Evolutionary conservation across 2,329 filamentous ascomycete species (phyloP), one percentile per base, ranked within the genome.

Genomic region (Ilyonectria sp.): DNA sequence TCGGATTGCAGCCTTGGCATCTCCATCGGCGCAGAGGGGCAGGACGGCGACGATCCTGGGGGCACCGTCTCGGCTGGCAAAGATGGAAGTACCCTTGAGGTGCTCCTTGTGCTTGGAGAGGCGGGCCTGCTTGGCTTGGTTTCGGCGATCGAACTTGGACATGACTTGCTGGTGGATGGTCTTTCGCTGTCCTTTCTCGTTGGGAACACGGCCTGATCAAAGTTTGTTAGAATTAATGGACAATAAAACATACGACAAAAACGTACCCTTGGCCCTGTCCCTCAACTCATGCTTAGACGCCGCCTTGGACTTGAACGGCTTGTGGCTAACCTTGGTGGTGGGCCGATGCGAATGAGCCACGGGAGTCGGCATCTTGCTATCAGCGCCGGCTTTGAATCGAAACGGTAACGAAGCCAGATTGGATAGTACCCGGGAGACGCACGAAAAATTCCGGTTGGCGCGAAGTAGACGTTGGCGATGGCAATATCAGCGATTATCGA

Each of bases 131-230:
- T 95, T 95, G 74, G 94, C 93, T 85, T 97, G 94, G 82, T 99
- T 98, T 75, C 94, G 91, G 67, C 96, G 92, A 82, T 97, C 94
- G 80, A 99, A 89, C 83, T 98, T 99, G 66, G 94, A 97, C 93
- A 98, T 95, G 83, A 98, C 90, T 84, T 97, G 94, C 80, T 99
- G 96, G 80, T 97, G 94, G 62, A 94, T 94, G 17, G 95, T 97
- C 82, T 94, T 97, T 77, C 95, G 91, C 75, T 86, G 86, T 68
- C 92, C 91, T 75, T 87, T 90, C 78, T 97, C 93, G 76, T 89
- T 84, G 62, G 86, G 91, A 56, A 95, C 88, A 81, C 96, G 96
- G 79, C 95, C 94, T 96, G 31, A 63, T 15, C 33, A 17, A 33
- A 44, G 40, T 53, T 47, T 17, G 23, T 52, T 70, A 58, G 35